phyloP scores from a whole-genome alignment of 192 early-diverging fungal species.

The Coemansia sp. region DNA sequence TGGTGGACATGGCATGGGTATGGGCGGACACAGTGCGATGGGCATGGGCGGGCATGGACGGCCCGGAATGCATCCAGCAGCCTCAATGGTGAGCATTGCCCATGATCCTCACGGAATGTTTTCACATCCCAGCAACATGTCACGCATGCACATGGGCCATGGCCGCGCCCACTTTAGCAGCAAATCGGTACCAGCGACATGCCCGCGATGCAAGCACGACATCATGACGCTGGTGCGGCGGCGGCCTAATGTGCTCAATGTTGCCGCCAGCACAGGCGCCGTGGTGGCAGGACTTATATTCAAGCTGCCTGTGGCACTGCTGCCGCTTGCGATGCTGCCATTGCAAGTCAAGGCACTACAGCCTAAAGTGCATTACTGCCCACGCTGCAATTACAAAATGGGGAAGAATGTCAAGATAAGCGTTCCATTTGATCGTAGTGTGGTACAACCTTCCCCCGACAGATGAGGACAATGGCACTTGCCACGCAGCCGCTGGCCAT shows the following conservation, averaged over 20 bases:
- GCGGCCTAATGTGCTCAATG: slow-evolving; percentile 22
- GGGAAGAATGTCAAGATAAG: slow-evolving; percentile 43
- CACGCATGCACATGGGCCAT: slow-evolving; percentile 8
- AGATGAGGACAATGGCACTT: not conserved
- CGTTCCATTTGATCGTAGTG: slow-evolving; percentile 12
- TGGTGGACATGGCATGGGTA: not conserved
- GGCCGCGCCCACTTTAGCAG: slow-evolving; percentile 32
- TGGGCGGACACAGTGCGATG: not conserved
- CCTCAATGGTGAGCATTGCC: slow-evolving; percentile 30
- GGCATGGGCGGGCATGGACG: slow-evolving; percentile 4
- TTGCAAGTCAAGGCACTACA: slow-evolving; percentile 44
- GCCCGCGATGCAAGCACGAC: slow-evolving; percentile 34
- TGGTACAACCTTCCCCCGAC: not conserved
- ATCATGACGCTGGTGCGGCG: slow-evolving; percentile 44
- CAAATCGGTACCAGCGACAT: slow-evolving; percentile 30
- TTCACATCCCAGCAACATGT: slow-evolving; percentile 14
- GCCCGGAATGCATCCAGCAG: slow-evolving; percentile 8
- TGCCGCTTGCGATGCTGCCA: slow-evolving; percentile 39
- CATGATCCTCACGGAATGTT: slow-evolving; percentile 47
- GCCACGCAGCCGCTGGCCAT: not conserved
- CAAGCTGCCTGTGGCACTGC: slow-evolving; percentile 25
- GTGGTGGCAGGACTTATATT: slow-evolving; percentile 28
- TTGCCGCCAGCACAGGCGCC: slow-evolving; percentile 29
- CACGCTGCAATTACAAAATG: slow-evolving; percentile 43
- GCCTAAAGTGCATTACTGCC: slow-evolving; percentile 35